Base-by-base conservation (phyloP, 2,329 filamentous ascomycete genomes). In the Stemphylium beticola region DNA sequence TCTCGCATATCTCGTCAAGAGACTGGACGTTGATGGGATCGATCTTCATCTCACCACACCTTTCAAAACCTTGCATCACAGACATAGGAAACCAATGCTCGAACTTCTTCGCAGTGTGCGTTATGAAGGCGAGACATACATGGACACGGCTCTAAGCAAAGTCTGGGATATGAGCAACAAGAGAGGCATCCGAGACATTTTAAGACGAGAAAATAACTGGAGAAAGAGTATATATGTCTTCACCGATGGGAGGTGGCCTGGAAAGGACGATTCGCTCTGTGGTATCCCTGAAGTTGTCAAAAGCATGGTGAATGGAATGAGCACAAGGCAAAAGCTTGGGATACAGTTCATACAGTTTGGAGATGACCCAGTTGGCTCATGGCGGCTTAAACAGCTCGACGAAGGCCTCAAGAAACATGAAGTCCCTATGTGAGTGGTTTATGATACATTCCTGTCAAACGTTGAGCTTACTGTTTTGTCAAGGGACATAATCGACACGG, bases 341-440 rank as follows among this genome's bases (percentile, higher is more conserved):
- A 62, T 69, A 12, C 54, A 68, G 17, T 69, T 69, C 36, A 64
- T 69, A 31, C 61, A 53, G 5, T 66, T 69, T 29, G 66, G 64
- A 0, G 4, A 62, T 12, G 53, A 64, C 15, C 5, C 9, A 20
- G 41, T 32, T 2, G 65, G 61, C 0, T 57, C 32, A 14, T 3
- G 49, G 33, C 53, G 57, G 22, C 53, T 69, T 1, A 4, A 55
- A 5, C n/a, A 33, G 4, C 46, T 69, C 8, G 64, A 67, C 33
- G 36, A 55, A 33, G 39, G 42, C 4, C 18, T 61, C 14, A 2
- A 36, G 14, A 10, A 49, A 2, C 37, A 49, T 5, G 15, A 49
- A 0, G 64, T 53, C 26, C 2, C 26, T 29, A 29, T 10, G 26
- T 29, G 26, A 29, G 26, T 10, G 9, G 26, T 4, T 29, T 2